Base-by-base conservation (phyloP, 1,284 basidiomycete genomes). In the Inonotus hispidus region DNA sequence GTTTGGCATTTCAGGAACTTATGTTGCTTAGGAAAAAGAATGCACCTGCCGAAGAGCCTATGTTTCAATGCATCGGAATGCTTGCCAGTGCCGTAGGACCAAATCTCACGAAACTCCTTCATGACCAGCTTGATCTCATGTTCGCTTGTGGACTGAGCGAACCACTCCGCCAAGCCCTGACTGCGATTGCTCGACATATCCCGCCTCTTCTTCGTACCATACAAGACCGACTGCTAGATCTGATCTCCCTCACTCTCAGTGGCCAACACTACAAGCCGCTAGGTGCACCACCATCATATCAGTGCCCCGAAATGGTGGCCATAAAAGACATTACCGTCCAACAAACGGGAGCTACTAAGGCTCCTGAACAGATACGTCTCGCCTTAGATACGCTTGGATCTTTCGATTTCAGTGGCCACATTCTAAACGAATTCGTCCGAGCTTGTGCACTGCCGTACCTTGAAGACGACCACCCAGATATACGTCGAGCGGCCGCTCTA, bases 11-110 rank as follows among this genome's bases (percentile, higher is more conserved):
- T 62, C 27, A 65, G 58, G 7, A 16, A 3, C 57, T 69, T 63
- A 59, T 63, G 46, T 41, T 29, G 4, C 14, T 43, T 69, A 93
- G 93, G 50, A 93, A 90, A 73, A 98, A 96, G 80, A 94, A 93
- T 69, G 92, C 93, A 2, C 91, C 92, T 3, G 88, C 91, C 14
- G 96, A 98, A 74, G 93, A 93, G 64, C 92, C 96, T 0, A 95
- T 99, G 66, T 99, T 99, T 71, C 93, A 98, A 77, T 99, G 97
- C 73, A 85, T 99, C 54, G 94, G 94, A 38, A 95, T 98, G 92
- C 80, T 99, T 56, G 95, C 95, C 1, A 86, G 88, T 0, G 94
- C 97, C 3, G 95, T 99, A 41, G 97, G 97, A 0, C 95, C 95
- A 1, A 96, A 95, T 71, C 79, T 99, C 56, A 98, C 97, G 0